phyloP scores from a whole-genome alignment of 2,329 filamentous ascomycete genomes.

The Ascochyta koolunga region DNA sequence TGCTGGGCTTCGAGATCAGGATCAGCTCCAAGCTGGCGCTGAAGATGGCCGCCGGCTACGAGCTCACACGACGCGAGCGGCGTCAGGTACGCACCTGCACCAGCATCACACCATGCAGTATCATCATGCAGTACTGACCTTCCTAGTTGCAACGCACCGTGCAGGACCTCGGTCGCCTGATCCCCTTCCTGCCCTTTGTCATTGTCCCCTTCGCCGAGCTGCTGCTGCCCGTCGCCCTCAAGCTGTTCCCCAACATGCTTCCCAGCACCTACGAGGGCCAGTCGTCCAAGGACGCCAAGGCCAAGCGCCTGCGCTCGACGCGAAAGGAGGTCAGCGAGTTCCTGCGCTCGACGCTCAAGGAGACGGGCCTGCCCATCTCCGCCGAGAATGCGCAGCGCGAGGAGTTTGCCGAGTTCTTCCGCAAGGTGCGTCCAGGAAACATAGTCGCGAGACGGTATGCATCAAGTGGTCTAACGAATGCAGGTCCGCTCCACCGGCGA shows the following conservation, averaged over 20 bases:
- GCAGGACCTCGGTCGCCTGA: slow-evolving; percentile 87
- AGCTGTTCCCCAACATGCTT: slow-evolving; percentile 95
- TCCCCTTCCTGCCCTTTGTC: slow-evolving; percentile 96
- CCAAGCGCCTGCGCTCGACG: slow-evolving; percentile 77
- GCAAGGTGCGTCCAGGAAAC: slow-evolving; percentile 67
- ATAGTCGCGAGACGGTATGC: too few species aligned
- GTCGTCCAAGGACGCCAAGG: slow-evolving; percentile 88
- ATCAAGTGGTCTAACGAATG: slow-evolving; percentile 20
- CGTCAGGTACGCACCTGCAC: slow-evolving; percentile 71
- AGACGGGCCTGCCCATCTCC: slow-evolving; percentile 91
- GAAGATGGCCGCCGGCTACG: slow-evolving; percentile 98
- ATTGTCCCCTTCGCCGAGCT: slow-evolving; percentile 96
- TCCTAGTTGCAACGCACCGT: slow-evolving; percentile 80
- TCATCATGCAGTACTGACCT: slow-evolving; percentile 20
- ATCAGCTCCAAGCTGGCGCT: slow-evolving; percentile 90
- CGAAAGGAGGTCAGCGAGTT: slow-evolving; percentile 94
- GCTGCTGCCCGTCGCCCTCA: slow-evolving; percentile 86
- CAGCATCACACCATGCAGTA: too few species aligned
- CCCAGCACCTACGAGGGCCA: slow-evolving; percentile 96
- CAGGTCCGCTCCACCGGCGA: slow-evolving; percentile 79
- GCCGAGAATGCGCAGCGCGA: slow-evolving; percentile 84
- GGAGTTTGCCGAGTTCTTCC: slow-evolving; percentile 96
- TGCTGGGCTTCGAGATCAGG: slow-evolving; percentile 87
- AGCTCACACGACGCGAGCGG: slow-evolving; percentile 91
- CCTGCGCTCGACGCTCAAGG: slow-evolving; percentile 83